These are phyloP conservation scores for Murraya koenigii DNA, from an alignment of 345 rosid genomes.

Conservation along the genomic window DNA sequence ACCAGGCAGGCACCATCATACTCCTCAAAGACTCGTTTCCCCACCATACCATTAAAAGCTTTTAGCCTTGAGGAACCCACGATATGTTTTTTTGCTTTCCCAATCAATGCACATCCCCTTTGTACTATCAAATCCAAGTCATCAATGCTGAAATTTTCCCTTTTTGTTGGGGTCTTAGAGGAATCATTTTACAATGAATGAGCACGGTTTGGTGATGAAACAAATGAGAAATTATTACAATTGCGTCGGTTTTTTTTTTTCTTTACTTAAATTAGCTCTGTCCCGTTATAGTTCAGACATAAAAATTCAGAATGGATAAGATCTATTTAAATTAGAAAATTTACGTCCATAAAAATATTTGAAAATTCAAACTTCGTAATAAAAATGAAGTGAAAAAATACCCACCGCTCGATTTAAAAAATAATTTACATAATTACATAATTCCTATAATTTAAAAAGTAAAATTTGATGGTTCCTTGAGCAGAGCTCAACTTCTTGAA, in stretches of 20 bases:
- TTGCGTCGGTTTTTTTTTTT: too few species aligned
- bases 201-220: neutral
- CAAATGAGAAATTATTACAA: neutral
- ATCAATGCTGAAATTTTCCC: neutral
- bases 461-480: neutral
- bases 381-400: too few species aligned
- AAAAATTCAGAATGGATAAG: too few species aligned
- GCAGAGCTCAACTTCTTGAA: too few species aligned
- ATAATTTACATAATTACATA: neutral
- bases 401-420: too few species aligned
- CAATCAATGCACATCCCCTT: neutral
- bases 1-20: slow-evolving; percentile 19
- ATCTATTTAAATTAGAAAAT: too few species aligned
- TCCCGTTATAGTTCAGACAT: too few species aligned
- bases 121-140: neutral
- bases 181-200: slow-evolving; percentile 3
- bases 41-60: slow-evolving; percentile 8
- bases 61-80: slow-evolving; percentile 18
- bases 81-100: neutral
- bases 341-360: too few species aligned
- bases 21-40: slow-evolving; percentile 15
- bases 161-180: neutral
- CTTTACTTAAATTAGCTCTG: too few species aligned
- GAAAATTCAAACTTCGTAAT: too few species aligned
- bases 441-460: neutral